Conservation (phyloP, 257 asterid genomes). For the Linderniella brevidens region DNA sequence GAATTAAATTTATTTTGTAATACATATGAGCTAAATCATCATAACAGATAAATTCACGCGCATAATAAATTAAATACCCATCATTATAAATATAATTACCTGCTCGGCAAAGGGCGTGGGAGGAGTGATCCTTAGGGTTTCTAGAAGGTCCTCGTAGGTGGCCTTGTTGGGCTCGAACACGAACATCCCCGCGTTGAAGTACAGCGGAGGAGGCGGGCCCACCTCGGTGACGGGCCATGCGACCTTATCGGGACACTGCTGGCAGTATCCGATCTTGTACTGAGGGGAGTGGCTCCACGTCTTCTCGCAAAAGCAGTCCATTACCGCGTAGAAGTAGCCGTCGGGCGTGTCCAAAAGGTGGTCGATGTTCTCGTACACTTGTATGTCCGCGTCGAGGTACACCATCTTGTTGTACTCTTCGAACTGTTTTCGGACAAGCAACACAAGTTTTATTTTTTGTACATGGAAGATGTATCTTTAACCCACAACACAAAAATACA, state of each 20-base stretch:
- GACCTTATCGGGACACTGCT: constrained; percentile 38
- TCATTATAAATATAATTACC: too few species aligned
- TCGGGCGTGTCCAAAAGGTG: constrained; percentile 31
- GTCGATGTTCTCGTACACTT: constrained; percentile 41
- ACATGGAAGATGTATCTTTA: too few species aligned
- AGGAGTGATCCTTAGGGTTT: constrained; percentile 24
- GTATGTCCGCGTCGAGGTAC: constrained; percentile 48
- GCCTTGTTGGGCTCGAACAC: constrained; percentile 33
- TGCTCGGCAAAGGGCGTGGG: constrained; percentile 55
- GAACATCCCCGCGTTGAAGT: constrained; percentile 53
- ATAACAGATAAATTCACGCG: too few species aligned
- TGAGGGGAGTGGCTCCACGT: constrained; percentile 44
- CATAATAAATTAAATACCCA: too few species aligned
- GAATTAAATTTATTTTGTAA: constrained; percentile 4
- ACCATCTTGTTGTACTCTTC: constrained; percentile 47
- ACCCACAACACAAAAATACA: too few species aligned
- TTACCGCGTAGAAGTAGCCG: constrained; percentile 47
- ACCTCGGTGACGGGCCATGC: constrained; percentile 30
- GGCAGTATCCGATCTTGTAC: constrained; percentile 38
- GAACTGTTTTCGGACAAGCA: constrained; percentile 15
- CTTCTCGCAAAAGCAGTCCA: constrained; percentile 53
- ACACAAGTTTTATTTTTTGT: too few species aligned
- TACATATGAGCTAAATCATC: not conserved
- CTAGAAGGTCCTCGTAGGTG: constrained; percentile 26
- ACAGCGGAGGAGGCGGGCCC: constrained; percentile 39